Evolutionary conservation across 2,329 filamentous ascomycete species (phyloP), one percentile per base, ranked within the genome.

Genomic region (Claviceps humidiphila): DNA sequence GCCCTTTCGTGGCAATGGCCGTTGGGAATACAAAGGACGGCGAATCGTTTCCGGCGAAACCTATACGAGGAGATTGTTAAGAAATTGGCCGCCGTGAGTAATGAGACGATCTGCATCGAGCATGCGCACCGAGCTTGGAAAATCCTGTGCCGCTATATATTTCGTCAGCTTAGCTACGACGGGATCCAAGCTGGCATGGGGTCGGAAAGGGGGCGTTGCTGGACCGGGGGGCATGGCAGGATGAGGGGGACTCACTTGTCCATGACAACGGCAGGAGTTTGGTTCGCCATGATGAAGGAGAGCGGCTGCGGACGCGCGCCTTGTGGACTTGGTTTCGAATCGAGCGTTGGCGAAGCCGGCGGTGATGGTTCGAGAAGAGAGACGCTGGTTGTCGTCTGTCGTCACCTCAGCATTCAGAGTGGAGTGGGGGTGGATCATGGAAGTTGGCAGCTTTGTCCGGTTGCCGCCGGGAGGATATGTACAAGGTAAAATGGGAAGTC

Each of bases 191-290:
- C 11, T 52, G 58, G 49, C 56, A 56, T 54, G 56, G 9, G 60
- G 54, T 59, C 43, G 56, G 56, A 55, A 59, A 59, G 58, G 54
- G 55, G 60, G 58, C 66, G 13, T n/a, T 20, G 45, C n/a, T 20
- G n/a, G 45, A 38, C n/a, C 8, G 50, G 62, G 64, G 57, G 64
- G 64, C 3, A 11, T 68, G 42, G 13, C 42, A 20, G n/a, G 40
- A 11, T 34, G 30, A 34, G 56, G 64, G 64, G 73, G 64, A 80
- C 89, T 74, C 85, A 96, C 93, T 98, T 98, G 93, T 98, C 93
- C 91, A 98, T 98, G 89, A 98, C 93, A 96, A 98, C 93, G 87
- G 93, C 93, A 65, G 93, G 93, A 69, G 93, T 97, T 82, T 97
- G 91, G 75, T 87, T 86, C 68, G 93, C 91, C 93, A 98, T 98